phyloP scores from a whole-genome alignment of 2,329 filamentous ascomycete species.

The Zalaria obscura region DNA sequence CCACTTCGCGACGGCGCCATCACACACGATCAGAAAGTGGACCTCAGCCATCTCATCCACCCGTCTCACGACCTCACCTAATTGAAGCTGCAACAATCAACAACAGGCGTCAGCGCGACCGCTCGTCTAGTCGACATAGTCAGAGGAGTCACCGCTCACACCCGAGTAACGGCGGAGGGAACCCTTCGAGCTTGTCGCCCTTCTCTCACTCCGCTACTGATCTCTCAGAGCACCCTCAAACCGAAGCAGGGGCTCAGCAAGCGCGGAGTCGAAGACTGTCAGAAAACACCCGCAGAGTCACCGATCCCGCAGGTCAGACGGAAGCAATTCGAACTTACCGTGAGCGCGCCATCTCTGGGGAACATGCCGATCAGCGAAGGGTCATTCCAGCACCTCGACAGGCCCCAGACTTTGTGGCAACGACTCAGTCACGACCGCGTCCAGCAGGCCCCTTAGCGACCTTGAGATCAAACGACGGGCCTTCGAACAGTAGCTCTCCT shows the following conservation, averaged over 20 bases:
- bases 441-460: conserved; percentile 4
- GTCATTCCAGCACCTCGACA: background rate
- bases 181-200: conserved; percentile 28
- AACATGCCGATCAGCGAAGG: background rate
- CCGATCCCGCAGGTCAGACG: conserved; percentile 18
- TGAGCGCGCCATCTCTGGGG: background rate
- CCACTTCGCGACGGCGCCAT: background rate
- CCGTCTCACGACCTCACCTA: conserved; percentile 31
- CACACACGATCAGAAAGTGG: conserved; percentile 21
- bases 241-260: conserved; percentile 11
- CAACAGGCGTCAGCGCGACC: conserved; percentile 12
- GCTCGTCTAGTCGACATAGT: conserved; percentile 29
- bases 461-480: conserved; percentile 4
- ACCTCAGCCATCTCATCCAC: conserved; percentile 22
- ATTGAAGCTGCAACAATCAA: conserved; percentile 24
- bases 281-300: conserved; percentile 29
- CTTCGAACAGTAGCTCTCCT: conserved; percentile 9
- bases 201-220: conserved; percentile 52
- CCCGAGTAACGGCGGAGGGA: conserved; percentile 29
- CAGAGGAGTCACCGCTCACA: conserved; percentile 18
- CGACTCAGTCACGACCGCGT: background rate
- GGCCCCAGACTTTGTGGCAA: background rate
- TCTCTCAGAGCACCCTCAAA: conserved; percentile 27
- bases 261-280: conserved; percentile 21
- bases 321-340: background rate